Percentiles rank a stretch among this genome's conserved stretches.
Conservation (phyloP, 2,329 filamentous ascomycete species). For the Fragosphaeria purpurea region DNA sequence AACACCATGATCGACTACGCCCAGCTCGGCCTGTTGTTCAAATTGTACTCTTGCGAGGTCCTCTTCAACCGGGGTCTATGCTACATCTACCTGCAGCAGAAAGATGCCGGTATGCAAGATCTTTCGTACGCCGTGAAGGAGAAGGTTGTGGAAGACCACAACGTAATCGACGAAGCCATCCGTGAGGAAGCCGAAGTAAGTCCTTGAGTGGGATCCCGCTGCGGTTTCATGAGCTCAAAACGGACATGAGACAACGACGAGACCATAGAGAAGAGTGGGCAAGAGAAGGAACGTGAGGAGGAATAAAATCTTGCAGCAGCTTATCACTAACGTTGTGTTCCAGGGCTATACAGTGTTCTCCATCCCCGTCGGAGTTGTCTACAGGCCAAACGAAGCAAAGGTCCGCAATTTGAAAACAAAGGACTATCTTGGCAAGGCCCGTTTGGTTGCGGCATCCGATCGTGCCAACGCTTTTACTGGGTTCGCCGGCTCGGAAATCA, state of each 20-base stretch:
- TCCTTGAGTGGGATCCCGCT: too few relatives aligned
- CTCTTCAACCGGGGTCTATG: slow-evolving; percentile 95
- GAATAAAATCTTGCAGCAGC: too few relatives aligned
- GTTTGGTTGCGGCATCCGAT: slow-evolving; percentile 80
- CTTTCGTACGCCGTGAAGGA: slow-evolving; percentile 85
- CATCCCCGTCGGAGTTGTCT: slow-evolving; percentile 90
- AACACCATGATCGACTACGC: slow-evolving; percentile 98
- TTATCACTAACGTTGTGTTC: too few relatives aligned
- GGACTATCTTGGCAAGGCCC: slow-evolving; percentile 94
- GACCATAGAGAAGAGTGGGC: too few relatives aligned
- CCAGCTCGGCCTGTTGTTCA: slow-evolving; percentile 89
- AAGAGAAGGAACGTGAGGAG: too few relatives aligned
- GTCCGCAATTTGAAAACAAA: slow-evolving; percentile 97
- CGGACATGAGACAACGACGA: too few relatives aligned
- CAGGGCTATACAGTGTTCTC: slow-evolving; percentile 98
- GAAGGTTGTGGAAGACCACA: slow-evolving; percentile 91
- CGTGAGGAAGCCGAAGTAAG: slow-evolving; percentile 80
- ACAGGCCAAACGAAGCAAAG: slow-evolving; percentile 92
- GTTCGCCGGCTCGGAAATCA: slow-evolving; percentile 69
- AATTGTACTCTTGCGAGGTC: slow-evolving; percentile 93
- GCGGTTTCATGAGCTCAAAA: too few relatives aligned
- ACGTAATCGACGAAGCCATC: slow-evolving; percentile 97
- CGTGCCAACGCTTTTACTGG: slow-evolving; percentile 71
- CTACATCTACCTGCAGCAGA: slow-evolving; percentile 93
- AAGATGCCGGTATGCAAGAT: slow-evolving; percentile 83